Conservation (phyloP, 1,284 basidiomycete species). For the Apiotrichum domesticum region DNA sequence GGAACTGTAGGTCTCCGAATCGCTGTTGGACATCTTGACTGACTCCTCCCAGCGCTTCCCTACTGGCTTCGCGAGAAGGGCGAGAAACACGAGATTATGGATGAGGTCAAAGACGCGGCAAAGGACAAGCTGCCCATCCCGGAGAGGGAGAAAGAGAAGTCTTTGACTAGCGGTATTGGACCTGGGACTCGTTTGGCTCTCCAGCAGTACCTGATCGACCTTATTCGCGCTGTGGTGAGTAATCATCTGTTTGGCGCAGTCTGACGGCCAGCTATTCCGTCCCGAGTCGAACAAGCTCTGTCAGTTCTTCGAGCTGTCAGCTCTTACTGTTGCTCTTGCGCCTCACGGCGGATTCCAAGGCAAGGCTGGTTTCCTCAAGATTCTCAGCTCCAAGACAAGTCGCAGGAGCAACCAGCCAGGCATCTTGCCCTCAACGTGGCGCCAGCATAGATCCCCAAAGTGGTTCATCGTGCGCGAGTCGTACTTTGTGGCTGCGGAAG, state of each 20-base stretch:
- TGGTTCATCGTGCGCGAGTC: conserved; percentile 95
- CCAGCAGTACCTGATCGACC: conserved; percentile 80
- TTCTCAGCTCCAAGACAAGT: conserved; percentile 48
- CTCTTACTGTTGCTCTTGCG: conserved; percentile 76
- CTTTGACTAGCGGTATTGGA: conserved; percentile 54
- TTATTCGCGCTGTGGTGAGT: conserved; percentile 82
- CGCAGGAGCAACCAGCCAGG: conserved; percentile 50
- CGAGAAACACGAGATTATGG: conserved; percentile 47
- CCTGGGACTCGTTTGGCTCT: conserved; percentile 70
- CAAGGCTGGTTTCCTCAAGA: conserved; percentile 78
- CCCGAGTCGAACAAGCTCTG: conserved; percentile 86
- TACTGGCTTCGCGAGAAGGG: conserved; percentile 51
- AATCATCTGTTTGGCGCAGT: no score
- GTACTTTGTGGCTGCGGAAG: conserved; percentile 80
- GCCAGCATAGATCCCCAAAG: conserved; percentile 62
- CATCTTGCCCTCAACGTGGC: conserved; percentile 53
- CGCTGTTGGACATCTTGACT: neutral
- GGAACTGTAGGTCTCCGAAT: conserved; percentile 40
- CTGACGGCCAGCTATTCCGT: conserved; percentile 74
- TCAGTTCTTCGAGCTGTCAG: conserved; percentile 91
- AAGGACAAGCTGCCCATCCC: neutral
- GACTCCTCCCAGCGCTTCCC: conserved; percentile 58
- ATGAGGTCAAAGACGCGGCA: conserved; percentile 43
- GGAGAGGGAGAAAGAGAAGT: conserved; percentile 18
- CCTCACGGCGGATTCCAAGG: conserved; percentile 69